Conservation (phyloP, 352 stramenopile species). For the Globisporangium spinosum region DNA sequence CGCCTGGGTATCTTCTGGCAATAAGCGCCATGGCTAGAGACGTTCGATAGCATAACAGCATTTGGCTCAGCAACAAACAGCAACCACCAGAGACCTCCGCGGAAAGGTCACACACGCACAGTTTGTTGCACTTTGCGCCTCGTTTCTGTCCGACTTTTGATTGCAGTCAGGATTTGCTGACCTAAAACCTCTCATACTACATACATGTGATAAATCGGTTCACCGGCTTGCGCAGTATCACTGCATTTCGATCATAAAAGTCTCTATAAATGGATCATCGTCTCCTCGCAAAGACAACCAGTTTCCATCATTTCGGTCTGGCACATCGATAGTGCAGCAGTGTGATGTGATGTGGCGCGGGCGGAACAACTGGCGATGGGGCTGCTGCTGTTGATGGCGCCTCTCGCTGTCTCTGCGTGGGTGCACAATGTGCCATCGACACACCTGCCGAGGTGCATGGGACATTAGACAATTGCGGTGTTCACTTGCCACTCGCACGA, state of each 20-base stretch:
- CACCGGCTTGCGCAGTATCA: no score
- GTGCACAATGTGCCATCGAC: not conserved
- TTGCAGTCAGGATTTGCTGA: constrained; percentile 3
- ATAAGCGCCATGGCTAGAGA: not conserved
- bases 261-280: not conserved
- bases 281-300: not conserved
- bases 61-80: not conserved
- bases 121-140: constrained; percentile 1
- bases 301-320: not conserved
- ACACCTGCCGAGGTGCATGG: not conserved
- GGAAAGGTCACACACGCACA: not conserved
- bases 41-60: not conserved
- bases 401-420: constrained; percentile 7
- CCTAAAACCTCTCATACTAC: not conserved
- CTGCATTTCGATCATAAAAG: not conserved
- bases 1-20: not conserved
- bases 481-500: not conserved
- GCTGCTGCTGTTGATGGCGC: not conserved
- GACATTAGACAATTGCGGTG: not conserved
- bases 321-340: not conserved
- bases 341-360: not conserved
- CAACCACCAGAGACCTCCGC: not conserved
- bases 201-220: not conserved
- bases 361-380: constrained; percentile 9
- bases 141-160: not conserved